Conservation (phyloP, 2,329 filamentous ascomycete species). For the Ophiostoma sp. region DNA sequence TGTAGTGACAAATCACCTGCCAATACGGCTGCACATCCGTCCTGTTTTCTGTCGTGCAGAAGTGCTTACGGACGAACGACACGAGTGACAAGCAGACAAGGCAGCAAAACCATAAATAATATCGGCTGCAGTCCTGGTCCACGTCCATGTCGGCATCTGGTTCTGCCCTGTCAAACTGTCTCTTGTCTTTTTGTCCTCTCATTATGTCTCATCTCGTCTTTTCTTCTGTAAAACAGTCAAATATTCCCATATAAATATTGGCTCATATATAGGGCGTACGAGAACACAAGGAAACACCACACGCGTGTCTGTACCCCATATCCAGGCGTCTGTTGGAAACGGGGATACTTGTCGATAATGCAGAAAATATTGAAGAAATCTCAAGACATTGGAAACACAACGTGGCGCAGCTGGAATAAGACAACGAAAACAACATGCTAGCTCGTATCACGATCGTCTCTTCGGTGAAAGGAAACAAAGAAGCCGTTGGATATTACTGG, state of each 20-base stretch:
- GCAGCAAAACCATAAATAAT: not conserved
- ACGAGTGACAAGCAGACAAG: not conserved
- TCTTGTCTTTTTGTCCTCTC: not conserved
- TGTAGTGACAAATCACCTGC: slow-evolving; percentile 3
- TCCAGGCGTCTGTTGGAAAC: not conserved
- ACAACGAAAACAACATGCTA: not conserved
- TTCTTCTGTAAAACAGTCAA: not conserved
- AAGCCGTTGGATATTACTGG: not conserved
- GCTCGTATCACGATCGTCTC: not conserved
- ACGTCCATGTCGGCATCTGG: not conserved
- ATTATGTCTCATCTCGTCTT: not conserved
- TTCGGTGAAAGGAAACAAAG: not conserved
- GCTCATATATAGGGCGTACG: slow-evolving; percentile 1
- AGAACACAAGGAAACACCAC: not conserved
- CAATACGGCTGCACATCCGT: not conserved
- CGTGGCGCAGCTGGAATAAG: slow-evolving; percentile 10
- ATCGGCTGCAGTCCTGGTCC: not conserved
- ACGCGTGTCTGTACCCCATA: not conserved
- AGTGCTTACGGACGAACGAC: slow-evolving; percentile 8
- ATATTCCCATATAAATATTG: not conserved
- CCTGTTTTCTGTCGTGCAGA: not conserved
- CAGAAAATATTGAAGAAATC: not conserved
- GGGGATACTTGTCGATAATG: not conserved
- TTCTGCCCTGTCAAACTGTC: slow-evolving; percentile 9
- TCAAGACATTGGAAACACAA: not conserved